Evolutionary conservation across 192 early-diverging fungal genomes (phyloP).

Genomic region (Geranomyces michiganensis): DNA sequence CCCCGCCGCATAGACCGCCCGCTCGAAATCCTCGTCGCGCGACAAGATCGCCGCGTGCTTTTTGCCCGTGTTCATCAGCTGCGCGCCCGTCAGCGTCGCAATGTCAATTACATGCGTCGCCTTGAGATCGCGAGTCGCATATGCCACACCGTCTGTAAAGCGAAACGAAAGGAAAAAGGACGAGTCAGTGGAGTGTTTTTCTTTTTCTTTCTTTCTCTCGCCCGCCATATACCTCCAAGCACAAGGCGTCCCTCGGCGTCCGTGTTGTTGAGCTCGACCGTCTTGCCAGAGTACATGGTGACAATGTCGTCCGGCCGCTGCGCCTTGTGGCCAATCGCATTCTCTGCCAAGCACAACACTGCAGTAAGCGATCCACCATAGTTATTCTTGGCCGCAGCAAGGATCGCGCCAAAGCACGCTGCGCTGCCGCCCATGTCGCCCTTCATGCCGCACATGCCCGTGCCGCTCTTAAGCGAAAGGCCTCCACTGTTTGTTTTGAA

Average conservation of each 20-base stretch:
- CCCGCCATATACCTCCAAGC: background rate
- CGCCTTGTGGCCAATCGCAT: conserved; percentile 40
- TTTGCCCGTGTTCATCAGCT: conserved; percentile 52
- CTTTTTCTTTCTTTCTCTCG: too few relatives aligned
- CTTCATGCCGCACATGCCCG: conserved; percentile 45
- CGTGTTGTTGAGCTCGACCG: conserved; percentile 63
- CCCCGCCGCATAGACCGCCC: conserved; percentile 39
- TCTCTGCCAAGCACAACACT: conserved; percentile 60
- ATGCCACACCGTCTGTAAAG: conserved; percentile 56
- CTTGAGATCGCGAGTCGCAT: conserved; percentile 46
- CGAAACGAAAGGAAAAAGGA: conserved; percentile 39
- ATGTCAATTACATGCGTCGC: conserved; percentile 56
- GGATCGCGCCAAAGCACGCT: conserved; percentile 52
- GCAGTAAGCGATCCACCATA: conserved; percentile 29
- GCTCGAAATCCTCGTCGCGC: conserved; percentile 43
- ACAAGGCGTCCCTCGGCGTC: conserved; percentile 39
- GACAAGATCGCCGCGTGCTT: conserved; percentile 53
- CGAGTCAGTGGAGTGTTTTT: conserved; percentile 5
- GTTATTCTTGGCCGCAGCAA: conserved; percentile 39
- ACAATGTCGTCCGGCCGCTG: conserved; percentile 52
- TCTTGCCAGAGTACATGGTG: conserved; percentile 51
- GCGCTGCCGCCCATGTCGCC: conserved; percentile 60
- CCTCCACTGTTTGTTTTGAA: conserved; percentile 16
- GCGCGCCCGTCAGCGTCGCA: conserved; percentile 59
- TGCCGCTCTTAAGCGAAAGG: conserved; percentile 44